Evolutionary conservation across 225 moss, liverwort and hornwort genomes (phyloP).

Genomic region (Polytrichum commune): DNA sequence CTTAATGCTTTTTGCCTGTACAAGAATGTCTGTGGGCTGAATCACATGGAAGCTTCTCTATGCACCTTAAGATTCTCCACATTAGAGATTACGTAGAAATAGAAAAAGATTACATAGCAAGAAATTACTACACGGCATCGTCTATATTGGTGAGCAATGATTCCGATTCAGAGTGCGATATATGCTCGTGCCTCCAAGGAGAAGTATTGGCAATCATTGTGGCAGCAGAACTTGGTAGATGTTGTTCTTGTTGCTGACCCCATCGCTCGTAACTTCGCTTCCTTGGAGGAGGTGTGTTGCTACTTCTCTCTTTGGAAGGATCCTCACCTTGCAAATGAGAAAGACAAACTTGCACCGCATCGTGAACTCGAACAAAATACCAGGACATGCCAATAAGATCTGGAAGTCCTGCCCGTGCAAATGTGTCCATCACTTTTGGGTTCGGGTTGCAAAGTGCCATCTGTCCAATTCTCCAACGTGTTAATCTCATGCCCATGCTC

Average conservation of each 20-base stretch:
- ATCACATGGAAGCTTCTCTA: no score
- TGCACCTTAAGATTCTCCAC: no score
- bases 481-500: not conserved
- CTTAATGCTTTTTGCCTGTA: no score
- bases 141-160: conserved; percentile 14
- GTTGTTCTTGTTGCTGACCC: conserved; percentile 21
- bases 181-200: conserved; percentile 31
- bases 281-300: conserved; percentile 3
- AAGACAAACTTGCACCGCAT: conserved; percentile 89
- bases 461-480: conserved; percentile 29
- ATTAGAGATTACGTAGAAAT: not conserved
- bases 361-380: conserved; percentile 96
- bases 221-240: not conserved
- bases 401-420: conserved; percentile 77
- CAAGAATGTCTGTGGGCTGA: no score
- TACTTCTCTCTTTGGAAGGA: conserved; percentile 9
- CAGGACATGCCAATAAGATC: conserved; percentile 73
- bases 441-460: conserved; percentile 89
- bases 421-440: conserved; percentile 70
- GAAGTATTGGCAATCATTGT: not conserved
- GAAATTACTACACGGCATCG: not conserved
- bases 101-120: not conserved
- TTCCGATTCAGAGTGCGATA: conserved; percentile 25
- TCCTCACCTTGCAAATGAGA: conserved; percentile 39
- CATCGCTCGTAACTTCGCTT: conserved; percentile 27